Evolutionary conservation across 371 early-diverging fungal genomes (phyloP).

Genomic region (Encephalitozoon hellem): DNA sequence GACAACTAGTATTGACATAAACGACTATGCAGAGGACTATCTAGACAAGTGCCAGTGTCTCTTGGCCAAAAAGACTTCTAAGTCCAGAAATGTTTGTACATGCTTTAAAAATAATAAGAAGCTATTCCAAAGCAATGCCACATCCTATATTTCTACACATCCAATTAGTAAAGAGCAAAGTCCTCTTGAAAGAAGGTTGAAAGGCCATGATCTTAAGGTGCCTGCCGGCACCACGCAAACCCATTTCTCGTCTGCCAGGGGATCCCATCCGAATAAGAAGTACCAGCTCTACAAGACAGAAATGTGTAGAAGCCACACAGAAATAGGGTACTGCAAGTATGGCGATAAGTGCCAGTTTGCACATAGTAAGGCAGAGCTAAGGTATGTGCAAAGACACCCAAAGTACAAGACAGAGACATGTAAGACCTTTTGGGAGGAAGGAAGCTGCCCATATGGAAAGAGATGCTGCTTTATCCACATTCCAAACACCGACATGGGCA

Average conservation of each 20-base stretch:
- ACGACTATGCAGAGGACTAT: background rate
- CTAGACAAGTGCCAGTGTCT: background rate
- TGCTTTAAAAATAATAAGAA: background rate
- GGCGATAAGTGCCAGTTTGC: conserved; percentile 87
- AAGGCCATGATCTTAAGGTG: background rate
- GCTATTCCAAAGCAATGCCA: background rate
- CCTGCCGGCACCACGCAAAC: background rate
- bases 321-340: conserved; percentile 77
- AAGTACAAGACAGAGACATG: conserved; percentile 81
- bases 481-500: conserved; percentile 6
- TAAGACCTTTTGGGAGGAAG: conserved; percentile 66
- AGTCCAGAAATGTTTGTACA: background rate
- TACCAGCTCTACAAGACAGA: conserved; percentile 82
- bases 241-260: background rate
- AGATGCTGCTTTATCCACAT: conserved; percentile 68
- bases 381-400: conserved; percentile 73
- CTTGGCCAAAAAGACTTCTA: background rate
- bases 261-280: conserved; percentile 62
- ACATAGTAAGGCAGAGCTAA: conserved; percentile 70
- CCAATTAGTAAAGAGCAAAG: background rate
- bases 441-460: conserved; percentile 67
- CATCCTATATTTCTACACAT: background rate
- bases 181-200: background rate
- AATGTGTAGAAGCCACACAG: conserved; percentile 77
- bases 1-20: background rate